These are phyloP conservation scores for Stachybotrys chlorohalonatus DNA, from an alignment of 2,329 filamentous ascomycete genomes.

Conservation along the genomic window DNA sequence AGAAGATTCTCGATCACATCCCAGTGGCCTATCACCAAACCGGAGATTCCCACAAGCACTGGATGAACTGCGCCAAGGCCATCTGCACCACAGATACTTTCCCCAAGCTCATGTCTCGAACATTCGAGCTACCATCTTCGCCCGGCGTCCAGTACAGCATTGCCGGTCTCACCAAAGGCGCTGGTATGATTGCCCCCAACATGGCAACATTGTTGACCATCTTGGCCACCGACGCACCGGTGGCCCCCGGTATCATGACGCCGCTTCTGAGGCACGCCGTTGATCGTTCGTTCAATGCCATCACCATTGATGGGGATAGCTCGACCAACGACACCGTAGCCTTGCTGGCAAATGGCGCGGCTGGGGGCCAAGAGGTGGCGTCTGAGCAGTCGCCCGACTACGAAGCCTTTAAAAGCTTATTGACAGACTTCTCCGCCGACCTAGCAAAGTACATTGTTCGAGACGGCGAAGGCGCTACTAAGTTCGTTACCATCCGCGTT, in stretches of 20 bases:
- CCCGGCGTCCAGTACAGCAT: conserved; percentile 69
- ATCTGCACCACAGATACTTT: conserved; percentile 99
- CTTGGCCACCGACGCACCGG: conserved; percentile 82
- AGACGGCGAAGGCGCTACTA: conserved; percentile 94
- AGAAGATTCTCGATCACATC: conserved; percentile 79
- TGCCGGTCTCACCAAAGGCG: conserved; percentile 94
- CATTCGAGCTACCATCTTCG: conserved; percentile 77
- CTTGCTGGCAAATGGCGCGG: conserved; percentile 89
- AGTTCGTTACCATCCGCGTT: conserved; percentile 91
- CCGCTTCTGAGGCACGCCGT: conserved; percentile 65
- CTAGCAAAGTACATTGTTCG: conserved; percentile 89
- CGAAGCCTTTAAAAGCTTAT: conserved; percentile 56
- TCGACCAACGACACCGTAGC: conserved; percentile 96
- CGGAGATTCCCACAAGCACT: conserved; percentile 70
- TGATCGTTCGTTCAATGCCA: conserved; percentile 86
- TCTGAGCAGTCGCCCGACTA: conserved; percentile 52
- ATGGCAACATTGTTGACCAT: conserved; percentile 94
- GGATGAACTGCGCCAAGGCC: conserved; percentile 76
- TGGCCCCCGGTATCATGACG: conserved; percentile 59
- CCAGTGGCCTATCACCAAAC: conserved; percentile 65
- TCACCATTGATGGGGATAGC: conserved; percentile 94
- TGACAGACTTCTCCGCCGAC: conserved; percentile 72
- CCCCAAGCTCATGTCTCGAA: conserved; percentile 82
- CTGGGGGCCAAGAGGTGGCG: conserved; percentile 58
- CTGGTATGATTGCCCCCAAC: conserved; percentile 98